Evolutionary conservation across 2,329 filamentous ascomycete genomes (phyloP), one percentile per base, ranked within the genome.

Genomic region (Proliferodiscus dingleyae): DNA sequence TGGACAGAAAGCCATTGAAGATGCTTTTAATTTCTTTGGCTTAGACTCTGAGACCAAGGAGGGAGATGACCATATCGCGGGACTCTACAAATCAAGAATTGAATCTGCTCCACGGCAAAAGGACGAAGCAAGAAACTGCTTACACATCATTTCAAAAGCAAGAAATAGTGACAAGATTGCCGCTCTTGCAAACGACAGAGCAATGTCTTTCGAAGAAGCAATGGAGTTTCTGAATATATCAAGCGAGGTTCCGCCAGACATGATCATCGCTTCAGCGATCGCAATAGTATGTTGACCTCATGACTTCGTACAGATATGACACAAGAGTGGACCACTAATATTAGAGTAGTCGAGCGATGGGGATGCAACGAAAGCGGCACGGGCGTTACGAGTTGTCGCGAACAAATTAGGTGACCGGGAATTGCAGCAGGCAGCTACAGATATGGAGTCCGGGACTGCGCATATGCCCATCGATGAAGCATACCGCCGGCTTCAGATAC

Each of bases 121-220:
- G 50, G 70, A 73, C 10, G 74, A 82, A 52, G 66, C 78, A 24
- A 74, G 77, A 44, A 68, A 72, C 43, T 71, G 74, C 44, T 64
- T 87, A 33, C 71, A 71, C 49, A 74, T 77, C 38, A 81, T 87
- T 54, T 83, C 80, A 2, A 67, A 73, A 24, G 69, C 73, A 29
- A 71, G 79, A 40, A 64, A 68, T 18, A 87, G 81, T 59, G 68
- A 75, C 34, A 68, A 67, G 33, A 78, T 87, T 42, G 70, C 74
- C 51, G 70, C 72, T 38, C 74, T 77, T 36, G 78, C 82, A 4
- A 72, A 77, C 55, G 74, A 77, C 57, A 57, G 43, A 40, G 71
- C 72, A 68, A 73, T 81, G 50, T 80, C 74, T n/a, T 75, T 78
- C 45, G 73, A 80, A 37, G 78, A 85, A 59, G 83, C 83, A 1